Evolutionary conservation across 2,329 filamentous ascomycete species (phyloP).

Genomic region (Xenoacremonium recifei): DNA sequence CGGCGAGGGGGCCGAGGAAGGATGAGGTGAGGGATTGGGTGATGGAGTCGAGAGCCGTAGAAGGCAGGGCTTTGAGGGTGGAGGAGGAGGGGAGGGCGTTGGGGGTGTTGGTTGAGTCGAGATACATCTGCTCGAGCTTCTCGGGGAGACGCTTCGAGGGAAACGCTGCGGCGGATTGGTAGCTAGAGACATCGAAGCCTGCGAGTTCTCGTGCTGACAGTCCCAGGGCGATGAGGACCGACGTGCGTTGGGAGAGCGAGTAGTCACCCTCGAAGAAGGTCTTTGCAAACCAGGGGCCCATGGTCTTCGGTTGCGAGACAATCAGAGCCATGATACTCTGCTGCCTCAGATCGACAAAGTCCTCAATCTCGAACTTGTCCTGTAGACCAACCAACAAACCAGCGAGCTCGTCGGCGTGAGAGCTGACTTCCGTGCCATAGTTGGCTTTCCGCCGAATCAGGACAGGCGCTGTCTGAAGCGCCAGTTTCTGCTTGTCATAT

Average conservation of each 20-base stretch:
- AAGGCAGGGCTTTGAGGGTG: constrained; percentile 49
- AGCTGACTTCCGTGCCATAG: constrained; percentile 83
- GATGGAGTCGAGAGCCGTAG: constrained; percentile 65
- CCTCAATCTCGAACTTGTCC: constrained; percentile 78
- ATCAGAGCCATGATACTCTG: constrained; percentile 82
- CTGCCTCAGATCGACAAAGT: constrained; percentile 72
- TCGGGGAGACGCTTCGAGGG: constrained; percentile 78
- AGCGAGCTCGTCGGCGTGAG: constrained; percentile 80
- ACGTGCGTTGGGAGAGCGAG: constrained; percentile 79
- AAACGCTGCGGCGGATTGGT: constrained; percentile 57
- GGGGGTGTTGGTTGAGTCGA: constrained; percentile 30
- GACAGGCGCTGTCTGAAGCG: constrained; percentile 70
- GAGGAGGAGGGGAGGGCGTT: constrained; percentile 26
- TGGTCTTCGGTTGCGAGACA: constrained; percentile 69
- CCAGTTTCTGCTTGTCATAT: constrained; percentile 80
- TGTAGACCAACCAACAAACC: constrained; percentile 75
- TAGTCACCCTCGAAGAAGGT: constrained; percentile 92
- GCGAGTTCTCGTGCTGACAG: constrained; percentile 81
- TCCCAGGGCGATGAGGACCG: constrained; percentile 78
- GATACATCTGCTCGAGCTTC: constrained; percentile 71
- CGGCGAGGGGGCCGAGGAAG: constrained; percentile 80
- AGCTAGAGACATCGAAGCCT: constrained; percentile 63
- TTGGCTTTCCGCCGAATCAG: constrained; percentile 86
- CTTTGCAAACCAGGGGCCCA: constrained; percentile 81
- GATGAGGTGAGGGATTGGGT: constrained; percentile 64